Base-by-base conservation (phyloP, 2,329 filamentous ascomycete genomes). In the Alternaria arborescens region DNA sequence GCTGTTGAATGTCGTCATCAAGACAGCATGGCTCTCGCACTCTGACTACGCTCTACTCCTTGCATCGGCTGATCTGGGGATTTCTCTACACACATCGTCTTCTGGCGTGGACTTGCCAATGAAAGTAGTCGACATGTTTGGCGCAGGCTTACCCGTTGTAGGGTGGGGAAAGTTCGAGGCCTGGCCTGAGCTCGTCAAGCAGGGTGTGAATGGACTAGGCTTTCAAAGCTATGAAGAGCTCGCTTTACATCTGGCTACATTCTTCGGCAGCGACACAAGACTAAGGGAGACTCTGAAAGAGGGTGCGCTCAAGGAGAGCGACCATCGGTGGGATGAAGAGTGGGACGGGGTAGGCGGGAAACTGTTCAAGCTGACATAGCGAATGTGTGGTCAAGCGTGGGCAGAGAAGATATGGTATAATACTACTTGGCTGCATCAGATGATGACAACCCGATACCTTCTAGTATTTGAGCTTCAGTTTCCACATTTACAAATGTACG, bases 61-160 rank as follows among this genome's bases (percentile, higher is more conserved):
- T 30, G 91, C 90, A 11, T 90, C 90, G 44, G 93, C 95, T 3
- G 94, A 97, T 71, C 83, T 99, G 0, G 95, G 95, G 10, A 88
- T 99, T 24, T 97, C 92, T 58, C 82, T 99, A 26, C 95, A 99
- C 81, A 97, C 88, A 66, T 97, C 93, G 14, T 96, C 91, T 67
- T 97, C 93, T 3, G 95, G 95, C 1, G 93, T 99, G 0, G 95
- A 99, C 78, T 83, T 99, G 20, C 95, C 95, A 0, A 99, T 99
- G 95, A 99, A 99, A 80, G 93, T 99, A 1, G 94, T 99, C 14
- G 95, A 99, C 77, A 97, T 99, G 94, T 98, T 99, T 77, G 95
- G 95, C 3, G 91, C 94, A 0, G 95, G 94, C 0, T 82, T 99
- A 28, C 95, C 95, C 0, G 95, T 99, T 0, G 89, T 90, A 0